Evolutionary conservation across 345 rosid species (phyloP), one percentile per base, ranked within the genome.

Genomic region (Boechera retrofracta): DNA sequence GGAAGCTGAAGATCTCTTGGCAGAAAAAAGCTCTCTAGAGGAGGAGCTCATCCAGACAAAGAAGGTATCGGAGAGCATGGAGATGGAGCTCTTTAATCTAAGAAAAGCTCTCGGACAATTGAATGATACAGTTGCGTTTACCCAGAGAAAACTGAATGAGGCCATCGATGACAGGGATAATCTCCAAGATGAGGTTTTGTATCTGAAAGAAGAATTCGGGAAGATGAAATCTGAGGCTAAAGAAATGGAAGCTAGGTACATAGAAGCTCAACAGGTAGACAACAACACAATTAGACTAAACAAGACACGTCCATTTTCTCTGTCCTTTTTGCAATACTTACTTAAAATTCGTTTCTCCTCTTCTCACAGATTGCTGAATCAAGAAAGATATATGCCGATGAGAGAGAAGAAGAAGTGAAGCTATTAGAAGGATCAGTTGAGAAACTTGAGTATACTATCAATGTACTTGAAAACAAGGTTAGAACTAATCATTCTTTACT

Each of bases 351-450:
- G 48, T 48, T 74, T 74, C 39, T 63, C 35, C 26, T 64, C 67
- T 68, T 35, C 44, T 54, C 57, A 58, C 86, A 95, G 99, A 83
- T 80, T 48, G 90, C 94, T 77, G 97, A 89, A 82, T 89, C 89
- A 49, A 86, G 81, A 82, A 88, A 83, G 80, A 79, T 68, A 44
- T 81, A 85, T 79, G 91, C 91, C 49, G 93, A 88, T 63, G 94
- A 89, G 31, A 89, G 88, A 83, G 99, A 92, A 85, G 89, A 83
- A 64, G 98, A 95, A 82, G 96, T 89, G 63, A 85, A 82, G 82
- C 86, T 91, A 41, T 80, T 95, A 74, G 99, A 95, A 86, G 88
- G 84, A 78, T 95, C 99, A 52, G 87, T 95, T 72, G 92, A 93
- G 82, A 91, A 91, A 90, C 90, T 95, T 45, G 99, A 89, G 77